A percentile compares a stretch with the other conserved stretches of the same genome.
Evolutionary conservation across 352 stramenopile genomes (phyloP).

Genomic region (Phytophthora pluvialis): DNA sequence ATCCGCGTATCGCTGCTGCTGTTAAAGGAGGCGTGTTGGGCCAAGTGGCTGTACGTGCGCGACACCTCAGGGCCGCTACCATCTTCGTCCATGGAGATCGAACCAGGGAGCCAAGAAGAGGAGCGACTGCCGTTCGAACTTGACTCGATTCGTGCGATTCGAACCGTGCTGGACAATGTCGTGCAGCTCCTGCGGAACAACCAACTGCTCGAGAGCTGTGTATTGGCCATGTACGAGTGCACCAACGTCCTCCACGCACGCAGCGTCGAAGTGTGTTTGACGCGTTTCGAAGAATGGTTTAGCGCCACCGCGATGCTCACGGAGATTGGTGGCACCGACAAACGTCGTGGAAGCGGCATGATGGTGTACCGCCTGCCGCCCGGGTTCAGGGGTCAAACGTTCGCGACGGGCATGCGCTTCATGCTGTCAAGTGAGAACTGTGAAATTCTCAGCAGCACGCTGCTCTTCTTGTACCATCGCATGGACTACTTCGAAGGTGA

Average conservation of each 20-base stretch:
- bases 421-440: constrained; percentile 80
- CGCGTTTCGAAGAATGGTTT: constrained; percentile 77
- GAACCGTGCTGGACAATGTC: constrained; percentile 63
- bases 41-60: constrained; percentile 64
- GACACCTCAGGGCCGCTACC: constrained; percentile 49
- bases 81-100: constrained; percentile 39
- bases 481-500: constrained; percentile 80
- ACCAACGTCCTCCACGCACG: constrained; percentile 74
- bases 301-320: constrained; percentile 44
- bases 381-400: constrained; percentile 54
- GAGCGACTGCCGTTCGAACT: constrained; percentile 55
- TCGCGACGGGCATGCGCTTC: constrained; percentile 65
- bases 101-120: constrained; percentile 36
- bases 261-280: constrained; percentile 67
- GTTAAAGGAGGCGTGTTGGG: constrained; percentile 71
- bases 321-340: constrained; percentile 23
- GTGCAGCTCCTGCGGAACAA: constrained; percentile 64
- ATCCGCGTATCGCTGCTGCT: constrained; percentile 63
- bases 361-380: constrained; percentile 56
- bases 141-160: constrained; percentile 51
- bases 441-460: constrained; percentile 66
- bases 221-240: constrained; percentile 74
- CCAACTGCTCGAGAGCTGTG: constrained; percentile 67
- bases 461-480: constrained; percentile 77
- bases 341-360: constrained; percentile 26